Base-by-base conservation (phyloP, 2,329 filamentous ascomycete genomes). In the Pyrenochaeta sp. region DNA sequence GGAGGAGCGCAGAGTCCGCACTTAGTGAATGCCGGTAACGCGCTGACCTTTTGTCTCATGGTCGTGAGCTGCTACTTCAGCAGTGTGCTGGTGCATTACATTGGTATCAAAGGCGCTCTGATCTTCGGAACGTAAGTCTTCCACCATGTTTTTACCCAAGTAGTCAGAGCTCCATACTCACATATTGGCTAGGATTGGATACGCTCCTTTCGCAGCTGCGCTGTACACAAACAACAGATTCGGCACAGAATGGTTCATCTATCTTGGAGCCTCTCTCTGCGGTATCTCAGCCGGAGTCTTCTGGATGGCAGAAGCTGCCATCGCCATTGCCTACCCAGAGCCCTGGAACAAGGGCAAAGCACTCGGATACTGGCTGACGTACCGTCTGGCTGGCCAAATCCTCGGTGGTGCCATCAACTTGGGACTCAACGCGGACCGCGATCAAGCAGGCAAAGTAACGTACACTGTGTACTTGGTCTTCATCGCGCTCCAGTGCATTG, bases 221-320 rank as follows among this genome's bases (percentile, higher is more conserved):
- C 71, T 90, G 0, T 90, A 90, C 65, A 57, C 51, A 3, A 88
- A 90, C 68, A 90, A 89, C 61, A 78, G 86, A 0, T 90, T 80
- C 57, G 85, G 84, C 1, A 82, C 72, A 0, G 80, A 85, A 52
- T 90, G 87, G 87, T 77, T 89, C 7, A 79, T 85, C 0, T 75
- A 89, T 1, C 68, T 90, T 7, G 87, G 86, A 0, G 85, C 85
- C 0, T 85, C 85, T 0, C 73, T 87, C 0, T 90, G 87, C 51
- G 87, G 87, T 13, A 77, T 89, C 21, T 85, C 83, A 0, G 87
- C 87, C 0, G 87, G 87, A 0, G 75, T 90, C 0, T 90, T 90
- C 68, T 90, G 87, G 87, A 85, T 85, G 76, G 82, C 86, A 0
- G 87, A 90, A 68, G 85, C 85, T 1, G 86, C 87, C 0, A 88